Base-by-base conservation (phyloP, 352 stramenopile species). In the Pseudoperonospora humuli region DNA sequence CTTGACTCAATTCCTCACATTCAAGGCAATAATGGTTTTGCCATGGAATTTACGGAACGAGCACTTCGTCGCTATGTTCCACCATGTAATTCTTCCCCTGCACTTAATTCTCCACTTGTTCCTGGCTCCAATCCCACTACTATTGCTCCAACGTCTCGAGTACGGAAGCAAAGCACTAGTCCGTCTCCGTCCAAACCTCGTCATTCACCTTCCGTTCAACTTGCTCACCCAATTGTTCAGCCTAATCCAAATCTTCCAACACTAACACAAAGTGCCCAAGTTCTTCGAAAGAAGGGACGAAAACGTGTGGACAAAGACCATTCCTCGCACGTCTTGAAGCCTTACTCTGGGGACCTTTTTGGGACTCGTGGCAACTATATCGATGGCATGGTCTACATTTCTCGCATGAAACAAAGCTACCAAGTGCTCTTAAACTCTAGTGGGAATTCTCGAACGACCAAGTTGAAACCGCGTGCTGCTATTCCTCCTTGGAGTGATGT, bases 361-460 rank as follows among this genome's bases (percentile, higher is more conserved):
- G 50, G 76, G 17, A 91, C 79, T 3, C 60, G 79, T 4, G 81
- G 81, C 3, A 75, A 91, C 13, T 93, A 93, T 50, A 70, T 91
- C 15, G 79, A 93, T 3, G 81, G 81, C 3, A 84, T 91, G 72
- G 38, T 93, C 9, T 93, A 93, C 51, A 91, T 91, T 76, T 86
- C 76, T 5, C 74, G 79, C 27, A 93, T 93, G 81, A 87, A 88
- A 52, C 64, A 64, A 17, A 84, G 67, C 33, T 71, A 76, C 13
- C 63, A 71, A 43, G 50, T 71, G 13, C n/a, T n/a, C n/a, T 61
- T 67, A 3, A 67, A 70, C n/a, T 64, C 67, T 3, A 42, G 37
- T 3, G 32, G 37, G 1, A 31, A 52, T 1, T 34, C 37, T 1
- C 13, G 29, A 31, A 27, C 37, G n/a, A 57, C 49, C 19, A 63